Base-by-base conservation (phyloP, 2,329 filamentous ascomycete genomes). In the Sclerotinia subarctica region DNA sequence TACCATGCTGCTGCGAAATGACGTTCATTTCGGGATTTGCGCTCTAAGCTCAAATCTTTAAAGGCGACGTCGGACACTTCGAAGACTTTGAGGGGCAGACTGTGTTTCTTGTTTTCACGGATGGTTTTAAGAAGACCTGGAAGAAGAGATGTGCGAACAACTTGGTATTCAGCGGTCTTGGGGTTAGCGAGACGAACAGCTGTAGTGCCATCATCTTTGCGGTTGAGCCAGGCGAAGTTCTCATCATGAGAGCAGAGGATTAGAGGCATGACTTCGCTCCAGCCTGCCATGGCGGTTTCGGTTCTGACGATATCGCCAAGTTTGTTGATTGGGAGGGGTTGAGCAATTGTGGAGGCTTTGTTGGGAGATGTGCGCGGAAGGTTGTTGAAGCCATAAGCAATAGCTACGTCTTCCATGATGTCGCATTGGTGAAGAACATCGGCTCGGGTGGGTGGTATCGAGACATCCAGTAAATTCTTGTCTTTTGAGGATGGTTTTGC, bases 191-290 rank as follows among this genome's bases (percentile, higher is more conserved):
- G 89, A 74, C 88, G 89, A 73, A 97, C 88, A 38, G 92, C 93
- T 0, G 90, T 93, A 69, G 85, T 89, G 72, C 92, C 92, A 75
- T 96, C 91, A 73, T 97, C 94, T 77, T 89, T 88, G 77, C 93
- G 90, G 81, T 97, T 97, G 64, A 99, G 84, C 91, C 92, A 97
- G 69, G 85, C 90, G 79, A 98, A 99, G 82, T 99, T 99, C 84
- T 99, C 95, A 77, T 98, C 94, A 79, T 97, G 93, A 57, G 93
- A 96, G 84, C 95, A 99, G 67, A 99, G 87, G 73, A 97, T 98
- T 38, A 99, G 85, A 35, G 95, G 94, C 86, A 99, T 90, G 67
- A 97, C 94, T 82, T 99, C 95, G 67, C 88, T 90, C 95, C 95
- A 99, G 69, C 95, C 95, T 7, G 94, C 90, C 88, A 97, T 95